Base-by-base conservation (phyloP, 371 early-diverging fungal species). In the Mortierella polycephala region DNA sequence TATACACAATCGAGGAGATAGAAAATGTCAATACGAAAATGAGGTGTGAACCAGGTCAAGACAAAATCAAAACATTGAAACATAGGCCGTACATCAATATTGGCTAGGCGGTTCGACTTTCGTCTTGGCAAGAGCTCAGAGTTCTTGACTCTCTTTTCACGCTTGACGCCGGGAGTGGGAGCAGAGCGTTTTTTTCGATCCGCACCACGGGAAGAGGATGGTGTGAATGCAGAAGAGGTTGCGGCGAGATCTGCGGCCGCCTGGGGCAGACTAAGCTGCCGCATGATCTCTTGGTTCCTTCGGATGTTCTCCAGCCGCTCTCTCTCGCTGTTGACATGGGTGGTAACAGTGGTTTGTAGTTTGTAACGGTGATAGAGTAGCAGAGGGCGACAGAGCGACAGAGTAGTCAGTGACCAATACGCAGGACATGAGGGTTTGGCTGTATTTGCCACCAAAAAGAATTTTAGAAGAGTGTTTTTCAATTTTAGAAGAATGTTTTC, bases 221-320 rank as follows among this genome's bases (percentile, higher is more conserved):
- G 46, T 30, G 30, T 30, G 30, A 30, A 30, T 30, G 30, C 30
- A 30, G 30, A 30, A 18, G 20, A 20, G 9, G 20, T 9, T 1
- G 51, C 16, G 18, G 51, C 14, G 21, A 70, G 59, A 2, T 58
- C 71, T 14, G 75, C 45, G 3, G 49, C 50, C 7, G 77, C 72
- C 23, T 64, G 53, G 13, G 71, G 71, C 2, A 77, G 41, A 12
- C 57, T 30, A 40, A 77, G 64, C 69, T 56, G 23, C 16, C 60
- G 23, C 77, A 77, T 77, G 58, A 66, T 69, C 45, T 77, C 72
- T 41, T 64, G 54, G 65, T 77, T 77, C 50, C 60, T 55, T 44
- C 77, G 30, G 59, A 77, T 77, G n/a, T 77, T 77, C 44, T 77
- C 77, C 10, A 77, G 62, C 9, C 77, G 67, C 69, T 60, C 23